Evolutionary conservation across 306 rosid species (phyloP).

Genomic region (Casuarina cunninghamiana): DNA sequence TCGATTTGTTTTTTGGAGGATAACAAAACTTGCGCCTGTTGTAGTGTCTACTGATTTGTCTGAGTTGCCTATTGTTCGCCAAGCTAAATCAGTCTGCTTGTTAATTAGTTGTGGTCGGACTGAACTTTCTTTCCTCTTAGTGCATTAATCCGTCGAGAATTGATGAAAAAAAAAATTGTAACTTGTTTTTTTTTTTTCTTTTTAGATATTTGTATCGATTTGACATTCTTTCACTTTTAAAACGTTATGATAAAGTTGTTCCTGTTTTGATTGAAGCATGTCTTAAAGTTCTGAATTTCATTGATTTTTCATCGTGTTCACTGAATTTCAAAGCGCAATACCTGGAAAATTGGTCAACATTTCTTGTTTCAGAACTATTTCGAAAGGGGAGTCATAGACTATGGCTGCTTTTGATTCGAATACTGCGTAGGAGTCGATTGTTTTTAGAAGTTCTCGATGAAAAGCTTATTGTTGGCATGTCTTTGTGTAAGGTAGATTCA

Average conservation of each 20-base stretch:
- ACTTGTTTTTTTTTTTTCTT: background rate
- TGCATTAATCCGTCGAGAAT: background rate
- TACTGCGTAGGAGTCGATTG: background rate
- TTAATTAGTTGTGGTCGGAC: background rate
- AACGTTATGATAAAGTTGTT: background rate
- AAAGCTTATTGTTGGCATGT: background rate
- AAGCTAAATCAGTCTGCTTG: background rate
- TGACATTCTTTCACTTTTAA: background rate
- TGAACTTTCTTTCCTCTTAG: background rate
- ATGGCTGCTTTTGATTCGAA: background rate
- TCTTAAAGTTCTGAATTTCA: background rate
- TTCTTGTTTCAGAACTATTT: background rate
- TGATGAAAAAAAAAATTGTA: background rate
- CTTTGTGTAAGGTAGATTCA: background rate
- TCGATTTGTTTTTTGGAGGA: background rate
- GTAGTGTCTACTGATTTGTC: no score
- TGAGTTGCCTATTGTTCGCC: background rate
- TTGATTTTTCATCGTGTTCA: background rate
- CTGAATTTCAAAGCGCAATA: background rate
- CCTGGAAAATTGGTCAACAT: background rate
- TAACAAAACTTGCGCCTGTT: background rate
- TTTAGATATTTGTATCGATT: background rate
- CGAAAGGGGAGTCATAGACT: background rate
- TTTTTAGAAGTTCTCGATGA: background rate
- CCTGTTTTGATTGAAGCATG: background rate